Conservation (phyloP, 306 rosid genomes). For the Vicia villosa region DNA sequence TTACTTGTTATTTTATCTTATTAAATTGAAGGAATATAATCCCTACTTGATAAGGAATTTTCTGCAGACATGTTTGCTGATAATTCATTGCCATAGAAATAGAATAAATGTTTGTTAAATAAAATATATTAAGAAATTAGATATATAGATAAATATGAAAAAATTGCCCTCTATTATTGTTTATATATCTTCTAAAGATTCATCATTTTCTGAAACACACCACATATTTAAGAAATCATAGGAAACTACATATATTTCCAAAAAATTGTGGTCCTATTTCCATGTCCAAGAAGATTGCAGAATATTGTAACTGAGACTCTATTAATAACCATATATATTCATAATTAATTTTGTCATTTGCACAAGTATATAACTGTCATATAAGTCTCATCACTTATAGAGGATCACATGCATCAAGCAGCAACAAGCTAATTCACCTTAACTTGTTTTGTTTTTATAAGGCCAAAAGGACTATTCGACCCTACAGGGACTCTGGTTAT, state of each 20-base stretch:
- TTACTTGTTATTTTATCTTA: neutral
- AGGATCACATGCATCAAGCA: slow-evolving; percentile 21
- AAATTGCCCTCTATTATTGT: slow-evolving; percentile 1
- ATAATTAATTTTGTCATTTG: slow-evolving; percentile 14
- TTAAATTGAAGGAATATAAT: slow-evolving; percentile 9
- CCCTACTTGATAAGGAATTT: slow-evolving; percentile 16
- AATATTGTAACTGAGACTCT: neutral
- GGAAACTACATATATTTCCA: neutral
- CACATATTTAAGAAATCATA: neutral
- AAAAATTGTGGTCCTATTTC: neutral
- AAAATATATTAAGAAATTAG: neutral
- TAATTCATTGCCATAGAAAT: neutral
- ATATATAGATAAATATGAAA: neutral
- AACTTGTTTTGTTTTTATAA: neutral
- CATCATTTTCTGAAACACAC: slow-evolving; percentile 14
- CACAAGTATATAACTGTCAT: slow-evolving; percentile 2
- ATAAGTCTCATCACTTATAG: neutral
- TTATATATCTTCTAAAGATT: slow-evolving; percentile 25
- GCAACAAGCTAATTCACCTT: neutral
- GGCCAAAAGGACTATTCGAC: too few relatives aligned
- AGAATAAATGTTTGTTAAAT: slow-evolving; percentile 13
- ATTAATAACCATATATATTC: neutral
- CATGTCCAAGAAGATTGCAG: slow-evolving; percentile 2
- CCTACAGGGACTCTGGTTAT: too few relatives aligned
- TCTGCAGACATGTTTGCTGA: slow-evolving; percentile 16